Evolutionary conservation across 345 rosid genomes (phyloP), one percentile per base, ranked within the genome.

Genomic region (Noccaea bulbosa): DNA sequence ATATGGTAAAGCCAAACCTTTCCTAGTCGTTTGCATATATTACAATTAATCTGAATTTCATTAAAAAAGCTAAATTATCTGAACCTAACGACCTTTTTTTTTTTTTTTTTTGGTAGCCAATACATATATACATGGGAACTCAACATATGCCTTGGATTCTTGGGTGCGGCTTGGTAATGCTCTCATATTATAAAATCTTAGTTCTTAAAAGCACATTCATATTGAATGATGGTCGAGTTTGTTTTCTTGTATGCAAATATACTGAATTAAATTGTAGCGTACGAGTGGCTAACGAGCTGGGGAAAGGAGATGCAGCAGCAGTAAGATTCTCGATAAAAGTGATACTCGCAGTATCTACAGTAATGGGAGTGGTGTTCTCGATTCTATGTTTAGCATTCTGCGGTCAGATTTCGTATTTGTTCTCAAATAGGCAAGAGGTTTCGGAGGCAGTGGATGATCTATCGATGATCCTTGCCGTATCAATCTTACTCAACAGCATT

Each of bases 281-380:
- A n/a, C 72, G 89, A 30, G 83, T 85, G 17, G 79, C 89, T 24
- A 87, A 87, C 46, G 89, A 81, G 70, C 30, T 87, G 47, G 92
- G 89, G 4, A 77, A 77, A 54, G 92, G 88, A 64, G 70, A 83
- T 5, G 83, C 83, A 8, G 65, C 73, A 35, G 87, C 85, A 2
- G 86, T 81, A 38, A 79, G 76, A 6, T 83, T 83, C 43, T 54
- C 88, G 7, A 71, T 81, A 2, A 78, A 82, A 79, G 86, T 85
- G 37, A 77, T 77, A 34, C 57, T 78, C 10, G 12, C 53, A 2
- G 73, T 85, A 24, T 75, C 87, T 32, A 24, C 50, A 8, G 1
- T 62, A 15, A 17, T 83, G n/a, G 92, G 92, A 17, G 74, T 83
- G 12, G 16, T 78, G 70, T 81, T 80, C 32, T 70, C 70, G n/a